Percentiles rank a stretch among this genome's conserved stretches.
These are phyloP conservation scores for Suillus decipiens DNA, from an alignment of 768 basidiomycete species.

Conservation along the genomic window DNA sequence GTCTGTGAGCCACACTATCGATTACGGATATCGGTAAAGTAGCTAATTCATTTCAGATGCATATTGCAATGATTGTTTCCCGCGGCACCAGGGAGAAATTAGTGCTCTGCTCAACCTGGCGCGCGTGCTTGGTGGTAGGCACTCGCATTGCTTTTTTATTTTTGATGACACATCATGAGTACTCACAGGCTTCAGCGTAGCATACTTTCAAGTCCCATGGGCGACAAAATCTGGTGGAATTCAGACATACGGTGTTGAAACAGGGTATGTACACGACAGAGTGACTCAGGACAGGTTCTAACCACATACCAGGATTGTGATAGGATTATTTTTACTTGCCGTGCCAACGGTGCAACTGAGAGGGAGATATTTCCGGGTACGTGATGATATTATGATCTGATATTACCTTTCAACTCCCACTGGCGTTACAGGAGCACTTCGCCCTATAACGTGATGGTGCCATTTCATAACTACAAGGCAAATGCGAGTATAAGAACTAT, in stretches of 20 bases:
- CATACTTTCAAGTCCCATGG: slow-evolving; percentile 45
- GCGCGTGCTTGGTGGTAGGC: slow-evolving; percentile 34
- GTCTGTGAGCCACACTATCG: slow-evolving; percentile 31
- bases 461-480: not conserved
- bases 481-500: not conserved
- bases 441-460: not conserved
- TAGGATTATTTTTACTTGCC: slow-evolving; percentile 37
- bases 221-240: slow-evolving; percentile 36
- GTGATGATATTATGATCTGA: slow-evolving; percentile 14
- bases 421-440: not conserved
- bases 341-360: slow-evolving; percentile 38
- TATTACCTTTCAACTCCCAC: not conserved
- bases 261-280: slow-evolving; percentile 29
- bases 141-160: not conserved
- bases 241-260: slow-evolving; percentile 39
- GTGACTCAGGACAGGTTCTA: not conserved
- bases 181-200: slow-evolving; percentile 42
- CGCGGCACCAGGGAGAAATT: slow-evolving; percentile 36
- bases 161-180: too few relatives aligned
- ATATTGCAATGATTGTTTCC: slow-evolving; percentile 41
- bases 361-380: slow-evolving; percentile 37
- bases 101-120: slow-evolving; percentile 45
- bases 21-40: not conserved
- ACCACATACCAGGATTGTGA: slow-evolving; percentile 26
- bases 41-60: slow-evolving; percentile 29